These are phyloP conservation scores for Candida oleophila DNA, from an alignment of 805 yeast species.

Conservation along the genomic window DNA sequence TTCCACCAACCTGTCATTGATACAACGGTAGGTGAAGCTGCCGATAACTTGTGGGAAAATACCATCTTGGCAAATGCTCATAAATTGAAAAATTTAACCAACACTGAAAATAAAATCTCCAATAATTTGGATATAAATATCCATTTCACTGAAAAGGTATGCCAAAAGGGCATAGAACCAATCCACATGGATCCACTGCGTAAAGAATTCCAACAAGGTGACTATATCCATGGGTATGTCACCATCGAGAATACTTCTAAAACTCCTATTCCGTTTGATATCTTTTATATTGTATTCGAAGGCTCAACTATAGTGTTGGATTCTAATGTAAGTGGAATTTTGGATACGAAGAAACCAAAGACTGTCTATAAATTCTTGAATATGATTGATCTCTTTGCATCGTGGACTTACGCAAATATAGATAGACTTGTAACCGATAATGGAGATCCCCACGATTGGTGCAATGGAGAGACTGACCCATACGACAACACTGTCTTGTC, in stretches of 20 bases:
- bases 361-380: slow-evolving; percentile 38
- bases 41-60: slow-evolving; percentile 37
- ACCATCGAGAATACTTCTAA: slow-evolving; percentile 31
- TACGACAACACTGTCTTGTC: slow-evolving; percentile 35
- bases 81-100: slow-evolving; percentile 32
- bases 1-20: slow-evolving; percentile 1
- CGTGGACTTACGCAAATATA: slow-evolving; percentile 45
- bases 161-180: slow-evolving; percentile 40
- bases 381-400: slow-evolving; percentile 44
- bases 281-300: slow-evolving; percentile 45
- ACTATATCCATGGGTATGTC: slow-evolving; percentile 43
- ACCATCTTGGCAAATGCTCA: slow-evolving; percentile 44
- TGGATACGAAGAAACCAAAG: slow-evolving; percentile 24
- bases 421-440: slow-evolving; percentile 38
- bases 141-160: slow-evolving; percentile 35
- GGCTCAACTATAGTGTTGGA: slow-evolving; percentile 31
- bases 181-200: slow-evolving; percentile 29
- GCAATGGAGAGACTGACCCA: slow-evolving; percentile 45
- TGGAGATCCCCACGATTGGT: slow-evolving; percentile 46
- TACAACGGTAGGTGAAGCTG: slow-evolving; percentile 18
- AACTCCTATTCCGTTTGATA: slow-evolving; percentile 38
- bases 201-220: slow-evolving; percentile 39
- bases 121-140: slow-evolving; percentile 31
- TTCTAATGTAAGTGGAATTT: slow-evolving; percentile 17
- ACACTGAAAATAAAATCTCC: slow-evolving; percentile 29